Evolutionary conservation across 352 stramenopile species (phyloP).

Genomic region (Globisporangium paroecandrum): DNA sequence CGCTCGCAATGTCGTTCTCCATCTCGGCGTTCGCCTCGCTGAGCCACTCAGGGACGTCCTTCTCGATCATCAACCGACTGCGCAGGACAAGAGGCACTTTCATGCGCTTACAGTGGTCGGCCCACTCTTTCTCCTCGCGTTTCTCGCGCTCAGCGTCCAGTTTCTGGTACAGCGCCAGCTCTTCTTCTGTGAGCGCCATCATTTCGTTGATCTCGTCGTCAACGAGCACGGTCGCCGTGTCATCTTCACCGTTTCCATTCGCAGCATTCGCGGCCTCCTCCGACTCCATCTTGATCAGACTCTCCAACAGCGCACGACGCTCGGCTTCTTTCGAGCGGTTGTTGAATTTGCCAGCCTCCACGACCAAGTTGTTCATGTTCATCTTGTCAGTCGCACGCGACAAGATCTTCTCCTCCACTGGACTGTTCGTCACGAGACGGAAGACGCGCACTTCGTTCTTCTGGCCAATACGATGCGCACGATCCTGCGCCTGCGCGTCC

Average conservation of each 20-base stretch:
- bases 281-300: conserved; percentile 86
- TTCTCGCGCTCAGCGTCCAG: conserved; percentile 61
- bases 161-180: conserved; percentile 74
- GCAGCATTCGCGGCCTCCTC: conserved; percentile 73
- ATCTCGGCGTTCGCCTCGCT: conserved; percentile 66
- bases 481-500: conserved; percentile 91
- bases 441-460: conserved; percentile 90
- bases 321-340: conserved; percentile 85
- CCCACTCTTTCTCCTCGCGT: conserved; percentile 65
- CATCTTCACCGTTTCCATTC: conserved; percentile 39
- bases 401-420: conserved; percentile 88
- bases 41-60: conserved; percentile 74
- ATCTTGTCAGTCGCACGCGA: conserved; percentile 87
- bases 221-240: conserved; percentile 57
- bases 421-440: conserved; percentile 80
- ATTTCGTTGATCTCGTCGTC: conserved; percentile 89
- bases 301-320: conserved; percentile 80
- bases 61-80: conserved; percentile 64
- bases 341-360: conserved; percentile 88
- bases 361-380: conserved; percentile 91
- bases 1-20: conserved; percentile 46
- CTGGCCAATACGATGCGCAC: conserved; percentile 89
- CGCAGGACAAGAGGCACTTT: conserved; percentile 39
- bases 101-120: conserved; percentile 61
- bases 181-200: conserved; percentile 87